A percentile compares a stretch with the other conserved stretches of the same genome.
Evolutionary conservation across 257 asterid genomes (phyloP).

Genomic region (Petunia axillaris): DNA sequence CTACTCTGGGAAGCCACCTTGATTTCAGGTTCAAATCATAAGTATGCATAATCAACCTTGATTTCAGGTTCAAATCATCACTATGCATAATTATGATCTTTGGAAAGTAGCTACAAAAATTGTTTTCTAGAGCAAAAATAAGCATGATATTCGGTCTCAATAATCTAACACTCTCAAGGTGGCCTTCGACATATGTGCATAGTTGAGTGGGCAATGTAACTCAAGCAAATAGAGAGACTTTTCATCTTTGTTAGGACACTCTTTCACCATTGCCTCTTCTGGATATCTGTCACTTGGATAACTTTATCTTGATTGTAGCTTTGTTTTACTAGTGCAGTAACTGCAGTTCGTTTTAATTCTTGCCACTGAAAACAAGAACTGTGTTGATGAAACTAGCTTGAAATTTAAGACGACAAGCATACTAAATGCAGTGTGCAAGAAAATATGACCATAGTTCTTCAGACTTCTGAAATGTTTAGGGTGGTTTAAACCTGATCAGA

Average conservation of each 20-base stretch:
- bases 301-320: constrained; percentile 46
- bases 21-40: too few relatives aligned
- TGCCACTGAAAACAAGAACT: constrained; percentile 43
- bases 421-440: background rate
- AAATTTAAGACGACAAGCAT: background rate
- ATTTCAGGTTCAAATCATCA: too few relatives aligned
- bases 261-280: constrained; percentile 61
- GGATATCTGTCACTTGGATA: constrained; percentile 57
- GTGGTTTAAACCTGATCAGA: background rate
- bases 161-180: constrained; percentile 55
- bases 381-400: background rate
- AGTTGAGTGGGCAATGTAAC: constrained; percentile 56
- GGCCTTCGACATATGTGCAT: constrained; percentile 67
- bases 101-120: too few relatives aligned
- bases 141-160: constrained; percentile 60
- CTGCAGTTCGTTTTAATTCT: constrained; percentile 54
- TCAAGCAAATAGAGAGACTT: constrained; percentile 52
- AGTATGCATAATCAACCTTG: too few relatives aligned
- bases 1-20: too few relatives aligned
- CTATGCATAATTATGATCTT: too few relatives aligned
- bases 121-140: constrained; percentile 24
- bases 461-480: too few relatives aligned
- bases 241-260: constrained; percentile 49
- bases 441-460: too few relatives aligned
- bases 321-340: constrained; percentile 51